Conservation (phyloP, 1,284 basidiomycete genomes). For the Coniferiporia sulphurascens region DNA sequence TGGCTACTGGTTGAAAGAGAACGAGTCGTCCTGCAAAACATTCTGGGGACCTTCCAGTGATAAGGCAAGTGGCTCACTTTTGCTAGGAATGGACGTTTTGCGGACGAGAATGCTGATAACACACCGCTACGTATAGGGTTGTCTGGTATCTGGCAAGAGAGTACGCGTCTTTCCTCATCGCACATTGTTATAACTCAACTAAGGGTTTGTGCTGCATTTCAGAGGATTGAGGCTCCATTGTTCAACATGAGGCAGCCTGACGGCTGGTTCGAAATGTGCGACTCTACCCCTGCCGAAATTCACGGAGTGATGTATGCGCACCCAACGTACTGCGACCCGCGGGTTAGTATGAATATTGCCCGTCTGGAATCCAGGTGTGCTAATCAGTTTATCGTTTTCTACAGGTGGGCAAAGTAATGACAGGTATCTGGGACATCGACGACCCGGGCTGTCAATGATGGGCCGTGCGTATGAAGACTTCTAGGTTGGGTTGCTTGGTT, state of each 20-base stretch:
- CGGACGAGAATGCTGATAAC: not conserved
- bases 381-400: not conserved
- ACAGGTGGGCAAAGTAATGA: not conserved
- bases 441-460: not conserved
- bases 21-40: conserved; percentile 2
- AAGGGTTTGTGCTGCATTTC: not conserved
- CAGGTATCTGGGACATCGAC: conserved; percentile 8
- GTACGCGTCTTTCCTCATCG: not conserved
- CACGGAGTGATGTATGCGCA: not conserved
- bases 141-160: conserved; percentile 7
- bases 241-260: conserved; percentile 1
- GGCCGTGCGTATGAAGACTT: not conserved
- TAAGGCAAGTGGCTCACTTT: not conserved
- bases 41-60: conserved; percentile 8
- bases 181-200: not conserved
- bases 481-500: not conserved
- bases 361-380: not conserved
- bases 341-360: not conserved
- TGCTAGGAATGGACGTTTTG: not conserved
- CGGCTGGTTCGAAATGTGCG: conserved; percentile 7
- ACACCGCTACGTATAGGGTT: not conserved
- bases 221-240: conserved; percentile 7
- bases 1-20: conserved; percentile 2
- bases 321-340: conserved; percentile 1
- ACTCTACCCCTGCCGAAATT: not conserved